Base-by-base conservation (phyloP, 2,329 filamentous ascomycete genomes). In the Hawksworthiomyces lignivorus region DNA sequence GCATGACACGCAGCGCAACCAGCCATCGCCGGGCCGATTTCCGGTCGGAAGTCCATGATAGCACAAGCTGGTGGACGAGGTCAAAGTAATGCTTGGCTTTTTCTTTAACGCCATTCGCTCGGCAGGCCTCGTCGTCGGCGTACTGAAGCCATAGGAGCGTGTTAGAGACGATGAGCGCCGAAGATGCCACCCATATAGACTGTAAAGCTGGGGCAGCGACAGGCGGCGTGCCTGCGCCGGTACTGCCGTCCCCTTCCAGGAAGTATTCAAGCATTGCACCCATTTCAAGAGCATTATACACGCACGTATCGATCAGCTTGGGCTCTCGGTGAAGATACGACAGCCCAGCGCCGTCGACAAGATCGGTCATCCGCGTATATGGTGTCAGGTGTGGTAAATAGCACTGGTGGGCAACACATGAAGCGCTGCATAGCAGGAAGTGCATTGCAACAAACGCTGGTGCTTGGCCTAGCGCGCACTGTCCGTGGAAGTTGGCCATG, bases 391-490 rank as follows among this genome's bases (percentile, higher is more conserved):
- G 53, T 10, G 53, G 53, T 6, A 55, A 37, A 28, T 55, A 55
- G 30, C 47, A 48, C 37, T 55, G 53, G 22, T 54, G 52, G 3
- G 52, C 49, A 3, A 52, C 45, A 31, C 52, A 55, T 7, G 36
- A 30, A 17, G 52, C 48, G 18, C 51, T 50, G 18, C 40, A 37
- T 2, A 54, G 37, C 9, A 55, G 43, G 14, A 55, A 49, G 7
- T 55, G 52, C 43, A 53, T 53, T 10, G 51, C 49, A 8, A 52
- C 44, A 35, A 52, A 55, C 1, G 27, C 9, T 18, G 37, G 46
- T 8, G 30, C 48, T 4, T 50, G 46, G 14, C 53, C 51, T 2
- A 55, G 39, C 4, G n/a, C 38, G 15, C 28, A 28, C 10, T 53
- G 50, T 15, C 33, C 44, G 6, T 22, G 26, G 33, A 46, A 51